phyloP scores from a whole-genome alignment of 2,329 filamentous ascomycete genomes.

The Monilinia polystroma region DNA sequence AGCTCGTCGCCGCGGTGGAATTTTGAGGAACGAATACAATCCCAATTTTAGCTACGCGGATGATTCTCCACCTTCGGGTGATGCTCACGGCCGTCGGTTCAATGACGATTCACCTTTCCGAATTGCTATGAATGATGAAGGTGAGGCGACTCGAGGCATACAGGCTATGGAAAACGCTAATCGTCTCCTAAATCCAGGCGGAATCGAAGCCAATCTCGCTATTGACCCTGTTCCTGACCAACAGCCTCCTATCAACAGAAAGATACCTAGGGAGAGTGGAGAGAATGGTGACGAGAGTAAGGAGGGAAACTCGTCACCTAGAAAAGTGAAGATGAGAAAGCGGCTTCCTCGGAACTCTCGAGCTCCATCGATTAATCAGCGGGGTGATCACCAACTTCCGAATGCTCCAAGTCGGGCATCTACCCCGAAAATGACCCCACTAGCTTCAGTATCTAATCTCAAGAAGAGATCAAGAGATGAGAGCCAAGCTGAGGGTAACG shows the following conservation, averaged over 20 bases:
- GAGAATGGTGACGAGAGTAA: background rate
- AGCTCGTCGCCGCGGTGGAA: background rate
- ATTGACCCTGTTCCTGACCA: rapidly evolving
- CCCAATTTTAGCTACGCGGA: background rate
- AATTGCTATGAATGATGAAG: background rate
- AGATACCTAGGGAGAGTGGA: background rate
- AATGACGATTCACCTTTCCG: background rate
- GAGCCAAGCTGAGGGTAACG: too few species aligned
- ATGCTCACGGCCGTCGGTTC: background rate
- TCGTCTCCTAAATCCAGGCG: too few species aligned
- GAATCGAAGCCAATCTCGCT: background rate
- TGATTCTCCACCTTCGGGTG: background rate
- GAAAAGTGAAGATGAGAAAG: background rate
- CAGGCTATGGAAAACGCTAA: background rate
- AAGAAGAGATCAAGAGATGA: background rate
- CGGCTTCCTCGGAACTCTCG: background rate
- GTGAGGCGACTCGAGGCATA: too few species aligned
- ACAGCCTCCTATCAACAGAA: too few species aligned
- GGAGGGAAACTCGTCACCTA: background rate
- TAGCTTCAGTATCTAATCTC: background rate
- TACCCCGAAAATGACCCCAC: background rate
- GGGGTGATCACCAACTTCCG: background rate
- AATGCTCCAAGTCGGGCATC: background rate
- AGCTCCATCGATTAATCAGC: background rate
- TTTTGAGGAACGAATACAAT: background rate